Conservation (phyloP, 495 filamentous ascomycete genomes). For the Tricharina praecox region DNA sequence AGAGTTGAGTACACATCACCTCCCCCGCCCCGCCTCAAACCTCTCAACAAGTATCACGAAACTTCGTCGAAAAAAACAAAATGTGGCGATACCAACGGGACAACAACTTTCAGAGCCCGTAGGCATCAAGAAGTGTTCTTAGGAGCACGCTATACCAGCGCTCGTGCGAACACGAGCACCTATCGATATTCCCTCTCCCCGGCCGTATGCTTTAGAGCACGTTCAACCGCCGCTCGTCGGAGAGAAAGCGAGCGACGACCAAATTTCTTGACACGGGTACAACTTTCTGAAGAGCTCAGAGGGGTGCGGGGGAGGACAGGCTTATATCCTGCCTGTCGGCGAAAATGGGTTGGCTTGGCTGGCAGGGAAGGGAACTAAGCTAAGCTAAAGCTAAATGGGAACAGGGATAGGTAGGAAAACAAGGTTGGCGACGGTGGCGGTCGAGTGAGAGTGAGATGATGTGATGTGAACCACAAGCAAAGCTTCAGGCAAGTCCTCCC, state of each 20-base stretch:
- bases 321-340: background rate
- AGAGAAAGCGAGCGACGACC: background rate
- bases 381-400: too few species aligned
- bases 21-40: too few species aligned
- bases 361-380: too few species aligned
- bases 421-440: too few species aligned
- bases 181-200: background rate
- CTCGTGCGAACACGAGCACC: too few species aligned
- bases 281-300: background rate
- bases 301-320: background rate
- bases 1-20: too few species aligned
- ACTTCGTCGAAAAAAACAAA: background rate
- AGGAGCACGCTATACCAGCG: constrained; percentile 2
- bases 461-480: too few species aligned
- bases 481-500: too few species aligned
- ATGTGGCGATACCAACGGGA: constrained; percentile 2
- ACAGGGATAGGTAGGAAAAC: too few species aligned
- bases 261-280: background rate
- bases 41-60: too few species aligned
- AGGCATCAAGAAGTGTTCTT: background rate
- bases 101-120: background rate
- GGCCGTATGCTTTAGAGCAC: background rate
- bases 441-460: too few species aligned
- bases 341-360: background rate
- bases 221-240: background rate